Evolutionary conservation across 805 yeast species (phyloP).

Genomic region (Kuraishia ogatae): DNA sequence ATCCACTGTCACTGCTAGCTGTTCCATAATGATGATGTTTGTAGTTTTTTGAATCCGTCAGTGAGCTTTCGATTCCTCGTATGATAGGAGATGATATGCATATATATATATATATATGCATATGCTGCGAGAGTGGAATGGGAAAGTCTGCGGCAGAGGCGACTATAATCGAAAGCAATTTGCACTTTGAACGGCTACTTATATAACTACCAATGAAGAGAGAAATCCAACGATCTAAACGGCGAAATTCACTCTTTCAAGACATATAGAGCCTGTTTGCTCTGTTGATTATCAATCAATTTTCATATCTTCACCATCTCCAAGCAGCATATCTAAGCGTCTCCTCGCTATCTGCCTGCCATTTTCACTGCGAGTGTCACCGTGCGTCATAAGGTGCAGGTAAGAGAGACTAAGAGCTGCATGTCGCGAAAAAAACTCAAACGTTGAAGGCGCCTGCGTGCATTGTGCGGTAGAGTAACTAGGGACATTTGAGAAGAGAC

Average conservation of each 20-base stretch:
- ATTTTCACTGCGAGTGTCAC: neutral
- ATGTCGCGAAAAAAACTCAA: slow-evolving; percentile 1
- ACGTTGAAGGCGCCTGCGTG: neutral
- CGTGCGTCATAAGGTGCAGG: neutral
- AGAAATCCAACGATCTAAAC: too few relatives aligned
- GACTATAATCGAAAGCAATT: neutral
- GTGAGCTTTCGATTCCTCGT: too few relatives aligned
- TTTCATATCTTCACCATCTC: neutral
- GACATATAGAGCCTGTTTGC: too few relatives aligned
- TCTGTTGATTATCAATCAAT: neutral
- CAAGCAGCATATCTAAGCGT: neutral
- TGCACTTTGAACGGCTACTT: too few relatives aligned
- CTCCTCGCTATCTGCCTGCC: neutral
- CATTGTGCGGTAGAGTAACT: neutral
- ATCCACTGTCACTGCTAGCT: slow-evolving; percentile 18
- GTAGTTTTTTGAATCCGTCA: too few relatives aligned
- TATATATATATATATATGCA: too few relatives aligned
- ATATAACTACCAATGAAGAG: too few relatives aligned
- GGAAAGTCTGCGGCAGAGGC: too few relatives aligned
- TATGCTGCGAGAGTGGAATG: too few relatives aligned
- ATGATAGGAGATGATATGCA: too few relatives aligned
- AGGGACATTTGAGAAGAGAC: too few relatives aligned
- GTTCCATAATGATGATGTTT: slow-evolving; percentile 13
- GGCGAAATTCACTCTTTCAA: too few relatives aligned
- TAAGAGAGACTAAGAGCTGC: neutral